Conservation (phyloP, 805 yeast species). For the Yarrowia yakushimensis region DNA sequence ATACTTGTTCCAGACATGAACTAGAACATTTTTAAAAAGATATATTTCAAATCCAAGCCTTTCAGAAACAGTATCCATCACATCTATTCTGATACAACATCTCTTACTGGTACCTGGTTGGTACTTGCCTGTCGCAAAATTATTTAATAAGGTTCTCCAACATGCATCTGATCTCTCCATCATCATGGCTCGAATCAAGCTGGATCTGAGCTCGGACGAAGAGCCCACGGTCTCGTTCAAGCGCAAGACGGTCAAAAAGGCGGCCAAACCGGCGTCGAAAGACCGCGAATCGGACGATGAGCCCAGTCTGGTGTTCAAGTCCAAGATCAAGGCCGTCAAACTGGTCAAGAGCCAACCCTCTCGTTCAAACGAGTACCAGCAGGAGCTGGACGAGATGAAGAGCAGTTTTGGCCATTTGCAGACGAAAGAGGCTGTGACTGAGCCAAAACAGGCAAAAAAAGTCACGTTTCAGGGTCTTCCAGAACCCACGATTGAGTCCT, state of each 20-base stretch:
- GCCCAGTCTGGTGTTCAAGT: not conserved
- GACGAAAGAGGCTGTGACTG: not conserved
- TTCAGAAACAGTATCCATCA: no score
- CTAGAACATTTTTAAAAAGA: no score
- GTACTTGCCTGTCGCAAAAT: no score
- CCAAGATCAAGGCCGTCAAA: slow-evolving; percentile 18
- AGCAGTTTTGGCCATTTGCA: not conserved
- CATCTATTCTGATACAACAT: no score
- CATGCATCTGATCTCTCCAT: not conserved
- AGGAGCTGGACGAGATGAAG: slow-evolving; percentile 16
- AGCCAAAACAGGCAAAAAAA: not conserved
- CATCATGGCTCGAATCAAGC: slow-evolving; percentile 10
- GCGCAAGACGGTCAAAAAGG: not conserved
- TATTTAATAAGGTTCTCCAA: no score
- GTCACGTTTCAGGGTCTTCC: not conserved
- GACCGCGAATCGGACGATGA: slow-evolving; percentile 1
- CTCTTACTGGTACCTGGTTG: no score
- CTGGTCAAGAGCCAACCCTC: not conserved
- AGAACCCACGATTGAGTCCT: not conserved
- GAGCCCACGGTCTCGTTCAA: slow-evolving; percentile 21
- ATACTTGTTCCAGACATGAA: no score
- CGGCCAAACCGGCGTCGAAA: not conserved
- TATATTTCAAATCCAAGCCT: no score
- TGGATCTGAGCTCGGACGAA: slow-evolving; percentile 19
- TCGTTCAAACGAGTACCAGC: not conserved